These are phyloP conservation scores for Yamadazyma buinensis DNA, from an alignment of 1,139 yeast species.

Conservation along the genomic window DNA sequence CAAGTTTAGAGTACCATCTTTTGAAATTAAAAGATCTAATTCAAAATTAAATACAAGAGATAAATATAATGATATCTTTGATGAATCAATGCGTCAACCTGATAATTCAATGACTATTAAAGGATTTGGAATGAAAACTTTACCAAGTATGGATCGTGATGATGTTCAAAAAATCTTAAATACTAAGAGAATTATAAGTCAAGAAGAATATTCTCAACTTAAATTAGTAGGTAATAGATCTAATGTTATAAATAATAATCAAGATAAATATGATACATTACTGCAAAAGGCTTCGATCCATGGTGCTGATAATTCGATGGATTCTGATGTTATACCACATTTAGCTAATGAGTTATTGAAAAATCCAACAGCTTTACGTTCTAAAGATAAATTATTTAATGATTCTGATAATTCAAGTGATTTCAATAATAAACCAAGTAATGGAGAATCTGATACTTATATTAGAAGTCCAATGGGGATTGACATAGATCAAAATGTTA, in stretches of 20 bases:
- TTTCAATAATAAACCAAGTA: slow-evolving; percentile 11
- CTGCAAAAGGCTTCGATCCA: slow-evolving; percentile 43
- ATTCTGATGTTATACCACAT: slow-evolving; percentile 23
- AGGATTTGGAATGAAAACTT: slow-evolving; percentile 40
- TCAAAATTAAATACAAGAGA: slow-evolving; percentile 36
- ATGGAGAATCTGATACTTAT: slow-evolving; percentile 13
- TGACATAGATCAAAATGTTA: slow-evolving; percentile 4
- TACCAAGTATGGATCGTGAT: slow-evolving; percentile 48
- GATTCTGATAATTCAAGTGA: slow-evolving; percentile 21
- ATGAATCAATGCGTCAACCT: slow-evolving; percentile 24
- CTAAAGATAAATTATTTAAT: slow-evolving; percentile 37
- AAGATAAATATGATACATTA: slow-evolving; percentile 25
- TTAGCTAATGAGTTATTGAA: slow-evolving; percentile 33
- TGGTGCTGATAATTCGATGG: slow-evolving; percentile 22
- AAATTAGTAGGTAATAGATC: slow-evolving; percentile 33
- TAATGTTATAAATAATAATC: slow-evolving; percentile 29
- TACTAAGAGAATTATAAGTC: slow-evolving; percentile 37
- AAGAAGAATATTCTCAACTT: slow-evolving; percentile 39
- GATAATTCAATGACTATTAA: slow-evolving; percentile 32
- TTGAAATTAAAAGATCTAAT: slow-evolving; percentile 38
- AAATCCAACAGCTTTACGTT: slow-evolving; percentile 30
- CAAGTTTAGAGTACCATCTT: slow-evolving; percentile 41
- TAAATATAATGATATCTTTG: slow-evolving; percentile 42
- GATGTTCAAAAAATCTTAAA: slow-evolving; percentile 41
- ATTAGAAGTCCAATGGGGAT: slow-evolving; percentile 11